Evolutionary conservation across 306 rosid species (phyloP).

Genomic region (Cicer pinnatifidum): DNA sequence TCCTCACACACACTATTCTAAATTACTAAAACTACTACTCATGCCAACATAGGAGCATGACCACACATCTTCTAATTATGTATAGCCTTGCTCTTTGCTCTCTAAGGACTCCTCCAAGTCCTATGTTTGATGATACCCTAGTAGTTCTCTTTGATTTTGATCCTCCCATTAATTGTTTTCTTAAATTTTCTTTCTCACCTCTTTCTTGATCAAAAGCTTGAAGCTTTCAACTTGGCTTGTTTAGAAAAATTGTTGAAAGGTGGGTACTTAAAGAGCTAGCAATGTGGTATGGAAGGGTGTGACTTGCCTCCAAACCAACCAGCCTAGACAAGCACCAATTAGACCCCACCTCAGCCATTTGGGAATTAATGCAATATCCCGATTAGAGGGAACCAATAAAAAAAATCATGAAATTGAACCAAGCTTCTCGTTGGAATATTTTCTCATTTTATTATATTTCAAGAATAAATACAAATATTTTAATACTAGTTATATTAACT

Average conservation of each 20-base stretch:
- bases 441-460: too few species aligned
- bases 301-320: slow-evolving; percentile 70
- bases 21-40: slow-evolving; percentile 44
- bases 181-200: neutral
- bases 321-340: slow-evolving; percentile 51
- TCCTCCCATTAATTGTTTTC: slow-evolving; percentile 41
- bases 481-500: too few species aligned
- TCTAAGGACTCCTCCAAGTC: slow-evolving; percentile 75
- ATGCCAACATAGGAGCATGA: slow-evolving; percentile 97
- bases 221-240: slow-evolving; percentile 35
- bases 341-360: slow-evolving; percentile 65
- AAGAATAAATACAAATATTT: too few species aligned
- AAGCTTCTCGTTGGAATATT: slow-evolving; percentile 4
- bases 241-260: slow-evolving; percentile 9
- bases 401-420: slow-evolving; percentile 39
- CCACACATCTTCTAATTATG: slow-evolving; percentile 88
- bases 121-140: slow-evolving; percentile 70
- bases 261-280: slow-evolving; percentile 49
- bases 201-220: slow-evolving; percentile 18
- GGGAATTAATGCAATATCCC: slow-evolving; percentile 57
- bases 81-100: slow-evolving; percentile 85
- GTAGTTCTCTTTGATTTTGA: slow-evolving; percentile 71
- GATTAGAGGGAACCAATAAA: slow-evolving; percentile 46
- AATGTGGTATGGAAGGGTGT: slow-evolving; percentile 77
- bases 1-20: neutral